These are phyloP conservation scores for Diophrys appendiculata DNA, from an alignment of 73 alveolate species.

Conservation along the genomic window DNA sequence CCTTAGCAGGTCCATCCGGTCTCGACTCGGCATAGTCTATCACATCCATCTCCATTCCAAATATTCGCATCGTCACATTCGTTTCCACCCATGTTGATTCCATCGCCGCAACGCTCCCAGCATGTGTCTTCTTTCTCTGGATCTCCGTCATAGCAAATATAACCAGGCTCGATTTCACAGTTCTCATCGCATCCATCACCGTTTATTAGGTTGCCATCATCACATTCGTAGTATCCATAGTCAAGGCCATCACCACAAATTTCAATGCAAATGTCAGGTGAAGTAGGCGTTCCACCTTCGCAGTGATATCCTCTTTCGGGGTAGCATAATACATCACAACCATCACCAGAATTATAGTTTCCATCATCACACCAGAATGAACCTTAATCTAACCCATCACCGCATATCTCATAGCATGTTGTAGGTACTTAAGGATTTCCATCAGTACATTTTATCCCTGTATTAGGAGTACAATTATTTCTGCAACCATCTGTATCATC, in stretches of 20 bases:
- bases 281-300: constrained; percentile 14
- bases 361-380: constrained; percentile 65
- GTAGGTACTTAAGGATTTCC: constrained; percentile 15
- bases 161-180: constrained; percentile 8
- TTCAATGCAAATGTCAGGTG: constrained; percentile 30
- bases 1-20: constrained; percentile 20
- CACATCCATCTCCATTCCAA: constrained; percentile 15
- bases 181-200: constrained; percentile 23
- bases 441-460: constrained; percentile 18
- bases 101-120: constrained; percentile 31
- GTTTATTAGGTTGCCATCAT: constrained; percentile 19
- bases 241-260: constrained; percentile 26
- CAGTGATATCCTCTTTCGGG: constrained; percentile 28
- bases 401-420: constrained; percentile 46
- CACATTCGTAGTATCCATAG: constrained; percentile 18
- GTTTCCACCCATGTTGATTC: constrained; percentile 17
- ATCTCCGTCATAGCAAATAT: constrained; percentile 19
- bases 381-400: constrained; percentile 38
- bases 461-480: constrained; percentile 11
- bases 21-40: constrained; percentile 1
- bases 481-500: constrained; percentile 8
- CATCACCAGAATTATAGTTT: constrained; percentile 58
- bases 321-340: constrained; percentile 25
- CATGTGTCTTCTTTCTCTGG: constrained; percentile 34
- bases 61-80: constrained; percentile 11